Base-by-base conservation (phyloP, 805 yeast species). In the Metschnikowia vanudenii region DNA sequence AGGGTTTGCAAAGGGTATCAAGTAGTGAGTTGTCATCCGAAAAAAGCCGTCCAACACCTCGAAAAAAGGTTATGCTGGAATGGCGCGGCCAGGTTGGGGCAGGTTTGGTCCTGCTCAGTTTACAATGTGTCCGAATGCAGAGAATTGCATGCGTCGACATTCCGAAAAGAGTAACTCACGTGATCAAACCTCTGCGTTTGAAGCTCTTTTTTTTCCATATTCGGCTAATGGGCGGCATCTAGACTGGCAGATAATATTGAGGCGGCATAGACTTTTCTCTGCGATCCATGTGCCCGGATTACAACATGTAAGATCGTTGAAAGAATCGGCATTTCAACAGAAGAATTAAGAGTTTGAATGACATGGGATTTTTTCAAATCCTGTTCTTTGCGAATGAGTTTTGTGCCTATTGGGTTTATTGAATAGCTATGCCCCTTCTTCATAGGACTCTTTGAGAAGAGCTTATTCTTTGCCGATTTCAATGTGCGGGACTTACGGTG, bases 111-210 rank as follows among this genome's bases (percentile, higher is more conserved):
- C 46, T 19, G 30, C 26, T 28, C 32, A 28, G 47, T 43, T 43
- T 38, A 43, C 43, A 43, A 38, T 26, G 8, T 20, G 39, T 17
- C 47, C 47, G 14, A 20, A 38, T 18, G 28, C 39, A 33, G 42
- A 17, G 17, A 10, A 41, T 16, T 41, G 45, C 45, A 35, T 35
- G 45, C 45, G 35, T 34, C 18, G 13, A 29, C 9, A 9, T 7
- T 4, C 32, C 20, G 7, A n/a, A 11, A 13, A 17, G 26, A 32
- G 18, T 14, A 17, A 2, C 22, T 37, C 47, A 43, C 47, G 47
- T 43, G 47, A 32, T 17, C 12, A 41, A 5, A 28, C 19, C 18
- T 36, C 40, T 31, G 17, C 30, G n/a, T 4, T 19, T 28, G 29
- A 17, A 22, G 37, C 11, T 13, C 9, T 14, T 2, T 19, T 37